phyloP scores from a whole-genome alignment of 768 basidiomycete genomes.

The Mycena latifolia region DNA sequence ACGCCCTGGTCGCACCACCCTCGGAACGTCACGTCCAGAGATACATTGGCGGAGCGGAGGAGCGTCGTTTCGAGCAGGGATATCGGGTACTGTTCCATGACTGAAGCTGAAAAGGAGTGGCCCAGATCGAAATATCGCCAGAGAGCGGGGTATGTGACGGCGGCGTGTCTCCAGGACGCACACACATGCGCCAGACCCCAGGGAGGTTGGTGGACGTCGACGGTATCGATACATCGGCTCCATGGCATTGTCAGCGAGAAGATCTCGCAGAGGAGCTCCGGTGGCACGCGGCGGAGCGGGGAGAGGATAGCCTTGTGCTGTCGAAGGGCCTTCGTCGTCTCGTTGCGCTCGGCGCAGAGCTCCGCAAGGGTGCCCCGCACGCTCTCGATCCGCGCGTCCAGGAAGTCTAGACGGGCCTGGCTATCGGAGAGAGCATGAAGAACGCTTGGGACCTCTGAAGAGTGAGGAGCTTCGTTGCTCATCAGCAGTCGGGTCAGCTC shows the following conservation, averaged over 20 bases:
- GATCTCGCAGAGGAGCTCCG: conserved; percentile 11
- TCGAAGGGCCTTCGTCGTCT: neutral
- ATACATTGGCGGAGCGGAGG: conserved; percentile 1
- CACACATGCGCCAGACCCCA: conserved; percentile 1
- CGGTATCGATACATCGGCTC: no score
- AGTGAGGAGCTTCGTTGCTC: no score
- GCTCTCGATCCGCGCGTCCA: no score
- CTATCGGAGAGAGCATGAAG: no score
- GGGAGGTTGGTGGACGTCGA: neutral
- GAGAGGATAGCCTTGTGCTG: neutral
- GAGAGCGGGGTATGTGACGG: neutral
- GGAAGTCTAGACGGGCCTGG: no score
- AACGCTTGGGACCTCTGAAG: no score
- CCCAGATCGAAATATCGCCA: neutral
- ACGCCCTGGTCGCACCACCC: neutral
- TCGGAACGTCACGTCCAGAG: neutral
- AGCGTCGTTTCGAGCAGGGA: conserved; percentile 8
- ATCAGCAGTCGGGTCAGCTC: no score
- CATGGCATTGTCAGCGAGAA: neutral
- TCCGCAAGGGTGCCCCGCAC: no score
- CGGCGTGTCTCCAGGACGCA: neutral
- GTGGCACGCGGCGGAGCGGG: neutral
- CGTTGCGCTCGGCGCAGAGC: neutral
- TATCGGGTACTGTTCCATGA: neutral
- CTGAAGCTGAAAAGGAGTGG: neutral